A percentile compares a stretch with the other conserved stretches of the same genome.
Evolutionary conservation across 345 rosid genomes (phyloP).

Genomic region (Camelina hispida): DNA sequence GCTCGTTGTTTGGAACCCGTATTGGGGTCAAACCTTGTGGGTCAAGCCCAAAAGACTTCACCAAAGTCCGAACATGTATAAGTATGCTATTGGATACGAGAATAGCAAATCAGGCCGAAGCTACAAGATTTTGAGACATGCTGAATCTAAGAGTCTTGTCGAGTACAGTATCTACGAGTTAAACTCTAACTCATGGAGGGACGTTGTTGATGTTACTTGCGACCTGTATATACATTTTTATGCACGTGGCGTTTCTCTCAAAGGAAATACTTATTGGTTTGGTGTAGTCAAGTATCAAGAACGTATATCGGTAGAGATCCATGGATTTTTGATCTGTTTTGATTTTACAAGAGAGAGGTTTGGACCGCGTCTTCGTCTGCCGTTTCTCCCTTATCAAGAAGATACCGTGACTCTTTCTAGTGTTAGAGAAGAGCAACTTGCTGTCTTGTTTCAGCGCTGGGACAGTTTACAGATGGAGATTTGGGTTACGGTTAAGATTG

Average conservation of each 20-base stretch:
- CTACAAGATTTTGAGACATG: no score
- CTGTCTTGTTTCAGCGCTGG: not conserved
- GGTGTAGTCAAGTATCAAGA: not conserved
- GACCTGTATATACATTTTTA: not conserved
- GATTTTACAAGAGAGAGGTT: slow-evolving; percentile 13
- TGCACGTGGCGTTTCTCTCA: not conserved
- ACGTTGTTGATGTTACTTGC: not conserved
- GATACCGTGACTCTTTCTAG: slow-evolving; percentile 12
- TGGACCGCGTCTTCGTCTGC: slow-evolving; percentile 2
- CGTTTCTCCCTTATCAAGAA: not conserved
- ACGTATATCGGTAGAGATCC: not conserved
- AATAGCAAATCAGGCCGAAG: no score
- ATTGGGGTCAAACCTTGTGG: not conserved
- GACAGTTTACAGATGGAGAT: not conserved
- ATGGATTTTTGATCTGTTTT: slow-evolving; percentile 15
- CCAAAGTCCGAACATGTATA: not conserved
- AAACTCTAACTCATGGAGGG: not conserved
- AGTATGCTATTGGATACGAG: not conserved
- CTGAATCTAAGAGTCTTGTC: no score
- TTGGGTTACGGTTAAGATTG: slow-evolving; percentile 18
- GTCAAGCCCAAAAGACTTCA: not conserved
- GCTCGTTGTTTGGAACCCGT: slow-evolving; percentile 6
- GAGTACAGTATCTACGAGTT: no score
- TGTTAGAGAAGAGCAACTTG: slow-evolving; percentile 22
- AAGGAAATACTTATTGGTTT: not conserved